Evolutionary conservation across 176 grass and related monocot genomes (phyloP).

Genomic region (Luzula sylvatica): DNA sequence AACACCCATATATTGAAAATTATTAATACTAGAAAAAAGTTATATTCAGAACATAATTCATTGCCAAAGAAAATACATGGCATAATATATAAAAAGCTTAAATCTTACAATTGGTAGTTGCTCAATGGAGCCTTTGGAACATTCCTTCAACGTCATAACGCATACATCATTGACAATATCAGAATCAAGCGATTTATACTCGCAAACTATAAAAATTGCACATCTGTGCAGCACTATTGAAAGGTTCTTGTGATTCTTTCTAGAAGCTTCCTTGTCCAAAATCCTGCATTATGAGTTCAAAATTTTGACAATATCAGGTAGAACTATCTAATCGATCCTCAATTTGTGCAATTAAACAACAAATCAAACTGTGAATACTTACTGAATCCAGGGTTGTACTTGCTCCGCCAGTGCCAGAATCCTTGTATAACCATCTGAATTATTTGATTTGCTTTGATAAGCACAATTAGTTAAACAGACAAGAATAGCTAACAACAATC

Average conservation of each 20-base stretch:
- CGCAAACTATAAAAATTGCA: conserved; percentile 33
- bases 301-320: neutral
- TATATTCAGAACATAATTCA: no score
- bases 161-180: conserved; percentile 36
- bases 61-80: no score
- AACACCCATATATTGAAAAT: no score
- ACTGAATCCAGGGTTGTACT: conserved; percentile 67
- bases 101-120: conserved; percentile 42
- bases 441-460: conserved; percentile 42
- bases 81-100: no score
- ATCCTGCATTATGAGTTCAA: conserved; percentile 34
- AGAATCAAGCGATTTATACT: conserved; percentile 23
- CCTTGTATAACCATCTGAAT: conserved; percentile 31
- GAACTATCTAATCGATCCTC: neutral
- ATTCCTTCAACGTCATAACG: conserved; percentile 23
- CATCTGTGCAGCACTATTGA: conserved; percentile 46
- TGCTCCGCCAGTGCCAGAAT: conserved; percentile 38
- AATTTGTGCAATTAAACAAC: neutral
- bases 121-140: conserved; percentile 27
- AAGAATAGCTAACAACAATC: conserved; percentile 41
- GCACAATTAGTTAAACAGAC: conserved; percentile 44
- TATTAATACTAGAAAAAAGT: no score
- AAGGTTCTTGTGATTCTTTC: conserved; percentile 35
- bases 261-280: conserved; percentile 27
- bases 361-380: conserved; percentile 1